Evolutionary conservation across 192 early-diverging fungal species (phyloP), one percentile per base, ranked within the genome.

Genomic region (Coemansia pectinata): DNA sequence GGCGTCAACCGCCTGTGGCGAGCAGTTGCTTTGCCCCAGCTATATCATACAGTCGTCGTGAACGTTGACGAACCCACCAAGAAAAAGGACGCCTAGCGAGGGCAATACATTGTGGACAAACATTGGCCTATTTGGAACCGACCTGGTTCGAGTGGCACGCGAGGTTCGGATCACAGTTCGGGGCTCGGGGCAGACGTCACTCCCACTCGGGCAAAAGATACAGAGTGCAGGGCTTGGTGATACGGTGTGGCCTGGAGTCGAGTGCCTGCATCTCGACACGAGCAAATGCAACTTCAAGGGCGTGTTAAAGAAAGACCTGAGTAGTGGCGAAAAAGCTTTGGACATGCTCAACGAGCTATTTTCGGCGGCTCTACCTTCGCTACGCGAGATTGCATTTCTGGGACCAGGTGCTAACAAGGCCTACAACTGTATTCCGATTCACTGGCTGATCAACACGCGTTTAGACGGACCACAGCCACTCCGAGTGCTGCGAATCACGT

Each of bases 361-460:
- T 4, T 41, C 48, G 0, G 2, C 15, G 7, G 63, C 59, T 36
- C 48, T 76, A 29, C 74, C 74, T 0, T 11, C 48, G 4, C 39
- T 76, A 42, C 55, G 33, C 0, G 40, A 69, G 11, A 66, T 70
- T 6, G 10, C 19, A 4, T 70, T 65, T 14, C 17, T 17, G 4
- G 74, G 70, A 17, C 17, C 70, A 14, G 40, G 23, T 40, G 33
- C 63, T 38, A 5, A 25, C 11, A 7, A 45, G 9, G 38, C 17
- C 7, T 66, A 70, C 60, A 11, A 25, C 8, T 27, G 36, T 15
- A 53, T 69, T 47, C 39, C 47, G 3, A 58, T 70, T 7, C 11
- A 55, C 12, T 4, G 2, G 39, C 40, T 76, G 67, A 63, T 76
- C 5, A 50, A 57, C 52, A 64, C 70, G 74, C 65, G 12, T 19